Conservation (phyloP, 2,329 filamentous ascomycete genomes). For the Epichloe coenophiala region DNA sequence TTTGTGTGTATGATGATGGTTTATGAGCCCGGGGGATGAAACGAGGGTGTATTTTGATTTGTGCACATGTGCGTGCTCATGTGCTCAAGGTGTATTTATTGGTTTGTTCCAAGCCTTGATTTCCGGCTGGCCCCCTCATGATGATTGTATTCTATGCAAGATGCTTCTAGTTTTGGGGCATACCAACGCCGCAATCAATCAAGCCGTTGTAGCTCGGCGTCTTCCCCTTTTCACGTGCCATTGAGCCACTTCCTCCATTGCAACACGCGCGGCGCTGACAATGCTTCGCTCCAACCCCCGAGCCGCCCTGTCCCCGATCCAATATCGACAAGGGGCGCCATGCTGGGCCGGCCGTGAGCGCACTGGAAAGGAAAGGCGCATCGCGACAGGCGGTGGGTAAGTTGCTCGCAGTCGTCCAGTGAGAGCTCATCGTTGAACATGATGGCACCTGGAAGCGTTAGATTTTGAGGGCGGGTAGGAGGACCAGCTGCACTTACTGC, state of each 20-base stretch:
- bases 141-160: background rate
- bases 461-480: background rate
- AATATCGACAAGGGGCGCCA: slow-evolving; percentile 48
- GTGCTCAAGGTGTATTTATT: no score
- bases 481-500: slow-evolving; percentile 33
- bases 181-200: background rate
- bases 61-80: no score
- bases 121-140: no score
- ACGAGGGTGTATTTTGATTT: no score
- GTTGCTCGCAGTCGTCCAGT: slow-evolving; percentile 38
- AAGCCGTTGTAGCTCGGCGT: background rate
- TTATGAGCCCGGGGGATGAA: no score
- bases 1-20: no score
- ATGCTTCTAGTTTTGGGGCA: background rate
- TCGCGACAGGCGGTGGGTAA: slow-evolving; percentile 42
- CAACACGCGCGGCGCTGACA: background rate
- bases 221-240: background rate
- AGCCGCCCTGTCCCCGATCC: slow-evolving; percentile 15
- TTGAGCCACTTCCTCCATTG: slow-evolving; percentile 14
- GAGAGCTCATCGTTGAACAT: slow-evolving; percentile 71
- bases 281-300: slow-evolving; percentile 14
- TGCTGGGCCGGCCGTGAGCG: slow-evolving; percentile 61
- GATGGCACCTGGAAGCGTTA: slow-evolving; percentile 40
- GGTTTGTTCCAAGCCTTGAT: no score
- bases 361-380: slow-evolving; percentile 72